Evolutionary conservation across 345 rosid species (phyloP), one percentile per base, ranked within the genome.

Genomic region (Toxicodendron radicans): DNA sequence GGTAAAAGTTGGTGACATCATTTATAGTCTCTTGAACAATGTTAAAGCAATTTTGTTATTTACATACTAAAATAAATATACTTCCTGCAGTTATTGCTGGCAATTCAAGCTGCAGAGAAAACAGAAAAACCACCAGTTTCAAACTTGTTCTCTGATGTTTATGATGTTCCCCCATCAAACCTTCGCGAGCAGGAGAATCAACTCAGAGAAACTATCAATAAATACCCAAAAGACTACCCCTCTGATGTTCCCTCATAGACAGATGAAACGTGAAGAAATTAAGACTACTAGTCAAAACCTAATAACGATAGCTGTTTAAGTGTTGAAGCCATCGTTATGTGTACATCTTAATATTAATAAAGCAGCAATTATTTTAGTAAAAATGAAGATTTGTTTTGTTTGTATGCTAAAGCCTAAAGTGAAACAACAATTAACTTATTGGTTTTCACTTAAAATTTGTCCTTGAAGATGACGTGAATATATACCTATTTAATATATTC

Each of bases 41-140:
- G 66, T 7, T 51, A 30, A 66, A 5, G 4, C 23, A 51, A 20
- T n/a, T 52, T 17, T 17, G 7, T 3, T 18, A 10, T 7, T 52
- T 20, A 5, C 7, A 0, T 13, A 38, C 16, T 57, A 45, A 38
- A 8, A 14, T 33, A 59, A 52, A 8, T 4, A 16, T 1, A 14
- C 20, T 54, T 64, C 32, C 2, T 78, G 81, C 79, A 92, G 94
- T 60, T 90, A 30, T 21, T 92, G 71, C 79, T 82, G 75, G 90
- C 92, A 63, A 87, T 92, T 85, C 92, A 87, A 71, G 83, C 60
- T 3, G 95, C 95, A 10, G 97, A 89, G 86, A 83, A 71, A 66
- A 75, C 79, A 27, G 83, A 79, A 79, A 92, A 89, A 38, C 94
- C 91, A 32, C 83, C 89, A 14, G 53, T 92, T 18, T 41, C 76